phyloP scores from a whole-genome alignment of 2,329 filamentous ascomycete species.

The Huntiella bhutanensis region DNA sequence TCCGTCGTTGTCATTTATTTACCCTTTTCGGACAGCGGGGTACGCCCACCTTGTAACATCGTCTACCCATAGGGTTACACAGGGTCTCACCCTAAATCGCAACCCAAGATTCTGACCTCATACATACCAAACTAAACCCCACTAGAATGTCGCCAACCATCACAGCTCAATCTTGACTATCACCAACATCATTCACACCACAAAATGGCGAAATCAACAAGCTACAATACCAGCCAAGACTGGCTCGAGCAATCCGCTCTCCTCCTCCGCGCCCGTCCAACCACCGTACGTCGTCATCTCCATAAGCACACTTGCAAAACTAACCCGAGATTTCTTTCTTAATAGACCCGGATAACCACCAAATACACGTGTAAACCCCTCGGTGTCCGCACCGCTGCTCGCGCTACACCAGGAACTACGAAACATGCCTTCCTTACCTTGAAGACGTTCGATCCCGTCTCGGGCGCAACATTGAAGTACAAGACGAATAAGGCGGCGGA shows the following conservation, averaged over 20 bases:
- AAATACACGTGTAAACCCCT: constrained; percentile 41
- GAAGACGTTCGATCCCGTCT: constrained; percentile 74
- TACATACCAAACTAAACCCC: background rate
- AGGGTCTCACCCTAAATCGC: too few relatives aligned
- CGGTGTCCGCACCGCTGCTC: constrained; percentile 15
- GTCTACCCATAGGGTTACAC: too few relatives aligned
- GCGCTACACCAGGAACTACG: constrained; percentile 15
- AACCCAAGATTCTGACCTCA: too few relatives aligned
- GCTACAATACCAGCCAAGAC: constrained; percentile 67
- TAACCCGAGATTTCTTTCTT: constrained; percentile 1
- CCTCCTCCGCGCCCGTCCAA: constrained; percentile 70
- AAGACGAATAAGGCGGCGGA: constrained; percentile 79
- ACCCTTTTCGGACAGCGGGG: too few relatives aligned
- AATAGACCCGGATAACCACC: constrained; percentile 73
- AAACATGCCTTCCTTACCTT: constrained; percentile 54
- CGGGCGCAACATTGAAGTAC: constrained; percentile 77
- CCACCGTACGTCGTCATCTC: constrained; percentile 40
- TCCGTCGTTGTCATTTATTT: too few relatives aligned
- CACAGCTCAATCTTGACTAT: background rate
- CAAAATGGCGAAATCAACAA: constrained; percentile 28
- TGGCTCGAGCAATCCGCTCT: constrained; percentile 80
- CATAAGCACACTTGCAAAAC: constrained; percentile 1
- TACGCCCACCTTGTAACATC: too few relatives aligned
- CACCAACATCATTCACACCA: background rate
- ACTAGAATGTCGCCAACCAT: background rate